phyloP scores from a whole-genome alignment of 768 basidiomycete species.

The Suillus tomentosus region DNA sequence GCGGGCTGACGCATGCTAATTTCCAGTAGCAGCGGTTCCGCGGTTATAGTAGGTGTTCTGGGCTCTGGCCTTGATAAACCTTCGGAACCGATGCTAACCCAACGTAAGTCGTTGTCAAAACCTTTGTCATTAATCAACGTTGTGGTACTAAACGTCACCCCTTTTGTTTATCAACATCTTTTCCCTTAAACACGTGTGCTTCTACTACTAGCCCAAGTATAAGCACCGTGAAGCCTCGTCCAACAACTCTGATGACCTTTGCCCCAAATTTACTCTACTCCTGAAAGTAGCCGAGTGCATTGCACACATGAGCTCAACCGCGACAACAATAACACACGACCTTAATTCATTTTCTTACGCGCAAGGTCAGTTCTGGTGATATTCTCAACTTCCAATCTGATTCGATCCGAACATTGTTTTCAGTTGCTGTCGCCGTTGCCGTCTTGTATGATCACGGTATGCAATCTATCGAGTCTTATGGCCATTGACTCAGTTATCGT shows the following conservation, averaged over 20 bases:
- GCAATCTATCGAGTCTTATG: neutral
- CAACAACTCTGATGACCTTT: neutral
- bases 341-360: constrained; percentile 17
- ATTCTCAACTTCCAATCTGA: neutral
- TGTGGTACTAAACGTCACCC: neutral
- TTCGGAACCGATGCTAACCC: neutral
- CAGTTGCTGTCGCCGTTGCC: constrained; percentile 32
- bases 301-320: neutral
- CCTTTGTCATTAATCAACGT: neutral
- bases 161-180: neutral
- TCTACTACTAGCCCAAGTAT: neutral
- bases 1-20: neutral
- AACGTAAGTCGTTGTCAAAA: constrained; percentile 2
- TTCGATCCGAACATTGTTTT: constrained; percentile 8
- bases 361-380: constrained; percentile 22
- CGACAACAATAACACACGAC: neutral
- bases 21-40: no score
- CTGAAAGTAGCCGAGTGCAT: neutral
- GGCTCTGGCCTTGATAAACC: no score
- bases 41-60: neutral
- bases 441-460: constrained; percentile 34
- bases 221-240: neutral
- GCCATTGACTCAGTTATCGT: neutral
- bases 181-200: neutral
- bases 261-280: neutral